Evolutionary conservation across 768 basidiomycete genomes (phyloP), one percentile per base, ranked within the genome.

Genomic region (Leccinum pellstonianum): DNA sequence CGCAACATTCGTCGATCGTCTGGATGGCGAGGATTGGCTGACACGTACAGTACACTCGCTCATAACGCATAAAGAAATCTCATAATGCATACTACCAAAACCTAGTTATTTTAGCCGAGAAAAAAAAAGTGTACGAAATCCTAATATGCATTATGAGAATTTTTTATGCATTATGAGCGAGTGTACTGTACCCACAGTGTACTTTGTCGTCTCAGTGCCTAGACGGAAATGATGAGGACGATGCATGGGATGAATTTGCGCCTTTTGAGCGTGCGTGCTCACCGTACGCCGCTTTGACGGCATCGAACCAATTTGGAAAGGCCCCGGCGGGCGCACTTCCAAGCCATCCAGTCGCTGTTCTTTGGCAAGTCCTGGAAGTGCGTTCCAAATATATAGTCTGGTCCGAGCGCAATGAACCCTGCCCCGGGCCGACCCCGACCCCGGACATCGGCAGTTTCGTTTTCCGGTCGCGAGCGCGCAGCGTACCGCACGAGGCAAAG

Each of bases 361-460:
- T 66, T 59, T 11, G 75, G 71, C 59, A 81, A 74, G 27, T 70
- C 62, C 35, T 77, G 63, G 3, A 83, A 61, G 5, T 76, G 67
- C 49, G 80, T 76, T 6, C 85, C 84, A 58, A 83, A 78, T 70
- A 87, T 83, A 63, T 85, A 87, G 63, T 88, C 86, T 7, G 82
- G 75, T 2, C 83, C 85, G 7, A 86, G 67, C 0, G 87, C 83
- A 54, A 78, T 65, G 68, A 81, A 87, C 0, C 85, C 86, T 87
- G 29, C 29, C 29, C 29, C 29, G 27, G 27, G 11, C 47, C 14
- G 14, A 9, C 3, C 41, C 21, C 21, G 17, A 4, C 2, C 27
- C 27, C 19, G 23, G 11, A 21, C 49, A 11, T 14, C 11, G 41
- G 19, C 41, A 23, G 21, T 19, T 19, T 48, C 21, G 5, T 21